Conservation (phyloP, 352 stramenopile species). For the Phytophthora uliginosa region DNA sequence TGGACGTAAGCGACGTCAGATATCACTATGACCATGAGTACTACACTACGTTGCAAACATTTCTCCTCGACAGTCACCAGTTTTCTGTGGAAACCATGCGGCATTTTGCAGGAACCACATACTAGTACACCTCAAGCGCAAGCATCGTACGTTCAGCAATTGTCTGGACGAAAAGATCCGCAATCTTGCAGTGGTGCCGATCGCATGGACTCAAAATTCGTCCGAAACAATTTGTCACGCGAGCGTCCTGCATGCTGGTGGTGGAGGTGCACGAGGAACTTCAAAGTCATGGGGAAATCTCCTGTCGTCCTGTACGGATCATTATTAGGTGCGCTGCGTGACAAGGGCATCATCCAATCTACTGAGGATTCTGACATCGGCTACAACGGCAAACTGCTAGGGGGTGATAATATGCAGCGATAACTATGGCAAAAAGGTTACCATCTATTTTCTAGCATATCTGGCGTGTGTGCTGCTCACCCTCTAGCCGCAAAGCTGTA, state of each 20-base stretch:
- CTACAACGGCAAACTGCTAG: slow-evolving; percentile 26
- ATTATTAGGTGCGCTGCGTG: slow-evolving; percentile 55
- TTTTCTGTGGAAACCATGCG: slow-evolving; percentile 32
- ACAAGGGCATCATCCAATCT: slow-evolving; percentile 54
- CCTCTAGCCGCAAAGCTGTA: slow-evolving; percentile 45
- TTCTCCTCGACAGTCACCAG: slow-evolving; percentile 19
- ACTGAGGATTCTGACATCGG: slow-evolving; percentile 65
- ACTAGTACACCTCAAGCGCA: slow-evolving; percentile 12
- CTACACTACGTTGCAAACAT: slow-evolving; percentile 17
- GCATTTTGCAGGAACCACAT: slow-evolving; percentile 24
- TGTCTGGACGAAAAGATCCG: slow-evolving; percentile 50
- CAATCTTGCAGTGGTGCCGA: slow-evolving; percentile 46
- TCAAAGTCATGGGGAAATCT: slow-evolving; percentile 17
- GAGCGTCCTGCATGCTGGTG: slow-evolving; percentile 56
- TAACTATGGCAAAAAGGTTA: slow-evolving; percentile 51
- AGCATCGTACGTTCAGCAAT: slow-evolving; percentile 21
- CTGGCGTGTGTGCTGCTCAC: slow-evolving; percentile 50
- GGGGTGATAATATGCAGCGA: slow-evolving; percentile 18
- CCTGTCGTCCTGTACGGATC: slow-evolving; percentile 53
- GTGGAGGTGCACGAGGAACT: slow-evolving; percentile 62
- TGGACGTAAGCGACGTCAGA: slow-evolving; percentile 14
- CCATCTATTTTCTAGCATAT: slow-evolving; percentile 48
- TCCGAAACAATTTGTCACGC: slow-evolving; percentile 43
- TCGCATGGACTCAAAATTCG: slow-evolving; percentile 41
- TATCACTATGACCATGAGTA: slow-evolving; percentile 32